Evolutionary conservation across 192 early-diverging fungal species (phyloP).

Genomic region (Entrophospora sp.): DNA sequence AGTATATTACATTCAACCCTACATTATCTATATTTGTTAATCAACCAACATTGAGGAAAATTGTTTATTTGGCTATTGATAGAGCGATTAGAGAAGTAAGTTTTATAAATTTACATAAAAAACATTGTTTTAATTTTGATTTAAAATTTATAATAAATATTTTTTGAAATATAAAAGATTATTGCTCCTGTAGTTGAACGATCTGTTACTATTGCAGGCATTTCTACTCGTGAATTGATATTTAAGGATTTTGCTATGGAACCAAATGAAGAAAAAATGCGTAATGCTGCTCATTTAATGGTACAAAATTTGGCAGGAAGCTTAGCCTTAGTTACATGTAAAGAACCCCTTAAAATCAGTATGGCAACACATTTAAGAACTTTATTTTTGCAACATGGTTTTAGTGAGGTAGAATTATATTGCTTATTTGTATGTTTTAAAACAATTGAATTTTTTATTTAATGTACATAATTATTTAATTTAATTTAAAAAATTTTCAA

Average conservation of each 20-base stretch:
- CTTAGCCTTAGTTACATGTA: constrained; percentile 84
- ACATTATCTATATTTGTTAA: constrained; percentile 68
- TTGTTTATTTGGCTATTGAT: constrained; percentile 83
- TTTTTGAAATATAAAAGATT: constrained; percentile 28
- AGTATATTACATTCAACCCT: constrained; percentile 72
- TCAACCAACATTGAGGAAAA: constrained; percentile 80
- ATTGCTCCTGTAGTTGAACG: constrained; percentile 87
- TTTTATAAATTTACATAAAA: not conserved
- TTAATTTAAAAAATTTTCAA: not conserved
- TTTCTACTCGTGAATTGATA: constrained; percentile 86
- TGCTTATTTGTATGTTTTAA: not conserved
- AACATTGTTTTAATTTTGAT: not conserved
- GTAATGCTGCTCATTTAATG: constrained; percentile 92
- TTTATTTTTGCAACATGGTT: constrained; percentile 65
- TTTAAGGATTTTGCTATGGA: constrained; percentile 95
- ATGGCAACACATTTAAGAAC: constrained; percentile 66
- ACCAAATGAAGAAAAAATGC: constrained; percentile 87
- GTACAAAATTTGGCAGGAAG: constrained; percentile 82
- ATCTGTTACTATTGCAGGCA: constrained; percentile 86
- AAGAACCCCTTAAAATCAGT: constrained; percentile 83
- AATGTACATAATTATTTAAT: not conserved
- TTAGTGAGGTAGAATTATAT: constrained; percentile 39
- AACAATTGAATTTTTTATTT: not conserved
- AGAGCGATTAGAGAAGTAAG: constrained; percentile 76
- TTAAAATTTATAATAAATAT: not conserved